These are phyloP conservation scores for Metschnikowia drakensbergensis DNA, from an alignment of 805 yeast genomes.

Conservation along the genomic window DNA sequence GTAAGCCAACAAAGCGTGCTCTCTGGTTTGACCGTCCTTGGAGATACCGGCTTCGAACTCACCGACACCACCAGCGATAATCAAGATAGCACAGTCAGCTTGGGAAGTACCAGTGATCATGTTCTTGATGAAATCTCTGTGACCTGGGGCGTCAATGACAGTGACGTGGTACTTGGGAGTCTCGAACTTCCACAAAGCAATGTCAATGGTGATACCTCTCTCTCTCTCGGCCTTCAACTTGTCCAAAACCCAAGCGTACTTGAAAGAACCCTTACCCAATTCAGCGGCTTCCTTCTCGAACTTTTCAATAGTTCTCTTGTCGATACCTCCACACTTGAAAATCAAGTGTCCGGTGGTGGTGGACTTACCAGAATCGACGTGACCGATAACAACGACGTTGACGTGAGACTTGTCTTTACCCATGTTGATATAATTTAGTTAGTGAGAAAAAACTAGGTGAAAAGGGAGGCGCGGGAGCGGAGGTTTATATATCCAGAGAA, in stretches of 20 bases:
- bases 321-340: conserved; percentile 99
- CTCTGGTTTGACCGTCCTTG: conserved; percentile 93
- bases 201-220: conserved; percentile 95
- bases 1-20: conserved; percentile 77
- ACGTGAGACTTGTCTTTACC: conserved; percentile 28
- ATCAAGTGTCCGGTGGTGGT: conserved; percentile 99
- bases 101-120: conserved; percentile 95
- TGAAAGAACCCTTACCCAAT: conserved; percentile 95
- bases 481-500: conserved; percentile 11
- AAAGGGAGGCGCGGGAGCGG: conserved; percentile 7
- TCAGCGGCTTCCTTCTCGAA: conserved; percentile 98
- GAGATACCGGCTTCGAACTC: conserved; percentile 96
- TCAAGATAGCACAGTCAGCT: conserved; percentile 88
- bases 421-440: conserved; percentile 2
- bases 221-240: conserved; percentile 94
- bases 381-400: conserved; percentile 99
- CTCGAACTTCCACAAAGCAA: conserved; percentile 90
- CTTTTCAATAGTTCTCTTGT: conserved; percentile 98
- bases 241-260: conserved; percentile 97
- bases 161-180: conserved; percentile 87
- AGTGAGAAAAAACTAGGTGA: conserved; percentile 1
- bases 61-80: conserved; percentile 90
- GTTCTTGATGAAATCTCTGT: conserved; percentile 94
- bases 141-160: conserved; percentile 94
- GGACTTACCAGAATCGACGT: conserved; percentile 98